Base-by-base conservation (phyloP, 2,329 filamentous ascomycete genomes). In the Apiospora sp. region DNA sequence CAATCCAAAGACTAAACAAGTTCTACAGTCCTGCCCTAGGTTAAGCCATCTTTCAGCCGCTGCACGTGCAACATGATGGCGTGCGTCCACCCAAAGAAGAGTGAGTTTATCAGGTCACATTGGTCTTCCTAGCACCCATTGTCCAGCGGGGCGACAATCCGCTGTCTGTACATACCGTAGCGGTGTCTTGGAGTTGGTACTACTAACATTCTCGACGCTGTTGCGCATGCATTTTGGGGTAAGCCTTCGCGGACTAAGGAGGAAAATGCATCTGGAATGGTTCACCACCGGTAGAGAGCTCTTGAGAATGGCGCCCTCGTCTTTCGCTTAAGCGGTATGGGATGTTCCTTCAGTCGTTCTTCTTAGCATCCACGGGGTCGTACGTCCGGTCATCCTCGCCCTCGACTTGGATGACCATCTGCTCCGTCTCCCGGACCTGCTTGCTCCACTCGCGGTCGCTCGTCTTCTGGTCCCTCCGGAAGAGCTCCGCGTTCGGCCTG, bases 401-500 rank as follows among this genome's bases (percentile, higher is more conserved):
- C 79, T 89, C 87, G 58, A 98, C 93, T 79, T 94, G 89, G 81
- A 91, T 88, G 72, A 95, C 90, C 75, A 95, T 91, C 78, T 86
- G 86, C 83, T 96, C 94, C 86, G 94, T 94, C 81, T 93, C 92
- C 80, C 89, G 87, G 74, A 87, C 87, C 85, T 98, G 95, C 79
- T 90, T 89, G 79, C 92, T 88, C 94, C 94, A 97, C 81, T 94
- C 92, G 74, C 87, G 88, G 78, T 93, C 85, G 75, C 90, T 93
- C 93, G 96, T 95, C 87, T 97, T 98, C 78, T 90, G 91, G 81
- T 96, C 93, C 81, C 92, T 92, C 78, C 91, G 85, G 86, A 98
- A 98, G 77, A 98, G 89, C 83, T 95, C 94, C 72, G 92, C 89
- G 77, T 96, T 96, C 27, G 95, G 95, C 86, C 92, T 91, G 78